Evolutionary conservation across 1,284 basidiomycete species (phyloP).

Genomic region (Naganishia sp.): DNA sequence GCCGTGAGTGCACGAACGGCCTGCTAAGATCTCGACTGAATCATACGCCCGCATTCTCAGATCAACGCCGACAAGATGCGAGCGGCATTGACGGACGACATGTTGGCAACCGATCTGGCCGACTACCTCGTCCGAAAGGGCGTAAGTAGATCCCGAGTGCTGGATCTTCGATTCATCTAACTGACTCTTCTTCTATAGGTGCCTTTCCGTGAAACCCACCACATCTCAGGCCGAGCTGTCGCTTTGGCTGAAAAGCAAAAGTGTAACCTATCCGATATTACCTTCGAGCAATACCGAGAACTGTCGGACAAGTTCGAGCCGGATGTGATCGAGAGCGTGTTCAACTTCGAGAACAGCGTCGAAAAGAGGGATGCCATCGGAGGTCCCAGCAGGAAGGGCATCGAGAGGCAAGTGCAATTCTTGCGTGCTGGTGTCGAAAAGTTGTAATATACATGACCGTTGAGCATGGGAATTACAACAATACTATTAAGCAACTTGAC

Average conservation of each 20-base stretch:
- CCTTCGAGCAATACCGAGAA: constrained; percentile 73
- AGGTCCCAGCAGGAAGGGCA: constrained; percentile 80
- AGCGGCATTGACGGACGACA: constrained; percentile 88
- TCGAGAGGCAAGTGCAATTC: constrained; percentile 78
- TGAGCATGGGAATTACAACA: too few species aligned
- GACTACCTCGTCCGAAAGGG: constrained; percentile 98
- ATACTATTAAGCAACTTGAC: too few species aligned
- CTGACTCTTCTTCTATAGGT: constrained; percentile 49
- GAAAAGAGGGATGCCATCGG: constrained; percentile 91
- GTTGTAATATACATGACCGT: constrained; percentile 2
- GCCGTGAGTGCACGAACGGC: constrained; percentile 59
- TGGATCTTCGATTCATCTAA: background rate
- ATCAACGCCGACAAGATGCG: constrained; percentile 88
- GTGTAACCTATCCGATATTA: constrained; percentile 78
- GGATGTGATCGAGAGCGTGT: constrained; percentile 73
- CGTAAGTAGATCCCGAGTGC: constrained; percentile 58
- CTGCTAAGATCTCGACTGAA: constrained; percentile 34
- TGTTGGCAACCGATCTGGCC: constrained; percentile 94
- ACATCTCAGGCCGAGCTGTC: constrained; percentile 93
- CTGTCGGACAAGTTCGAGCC: constrained; percentile 77
- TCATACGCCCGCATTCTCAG: constrained; percentile 52
- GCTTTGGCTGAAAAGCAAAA: constrained; percentile 83
- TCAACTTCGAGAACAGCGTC: constrained; percentile 93
- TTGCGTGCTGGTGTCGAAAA: constrained; percentile 26
- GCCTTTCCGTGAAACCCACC: constrained; percentile 97